A percentile compares a stretch with the other conserved stretches of the same genome.
Conservation (phyloP, 768 basidiomycete genomes). For the Xerocomellus intermedius region DNA sequence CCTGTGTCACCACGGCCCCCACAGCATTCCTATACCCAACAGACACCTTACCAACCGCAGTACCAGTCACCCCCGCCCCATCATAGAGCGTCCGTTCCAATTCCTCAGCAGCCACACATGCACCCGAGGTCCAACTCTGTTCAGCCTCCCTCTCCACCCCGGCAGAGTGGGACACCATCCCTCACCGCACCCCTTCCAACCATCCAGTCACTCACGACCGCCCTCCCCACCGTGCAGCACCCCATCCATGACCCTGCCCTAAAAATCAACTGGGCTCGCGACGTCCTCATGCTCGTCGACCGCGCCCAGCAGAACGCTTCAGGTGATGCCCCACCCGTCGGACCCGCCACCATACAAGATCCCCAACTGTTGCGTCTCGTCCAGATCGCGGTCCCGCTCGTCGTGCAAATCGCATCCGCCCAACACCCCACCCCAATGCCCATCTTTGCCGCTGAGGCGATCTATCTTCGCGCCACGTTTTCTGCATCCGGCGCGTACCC, state of each 20-base stretch:
- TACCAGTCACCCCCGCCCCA: slow-evolving; percentile 22
- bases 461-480: slow-evolving; percentile 77
- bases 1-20: slow-evolving; percentile 24
- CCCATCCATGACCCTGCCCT: slow-evolving; percentile 56
- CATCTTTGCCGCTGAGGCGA: slow-evolving; percentile 61
- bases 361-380: slow-evolving; percentile 58
- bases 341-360: slow-evolving; percentile 57
- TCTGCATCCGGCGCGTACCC: slow-evolving; percentile 72
- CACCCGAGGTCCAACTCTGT: slow-evolving; percentile 12
- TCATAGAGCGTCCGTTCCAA: slow-evolving; percentile 23
- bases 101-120: slow-evolving; percentile 20
- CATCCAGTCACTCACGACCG: slow-evolving; percentile 54
- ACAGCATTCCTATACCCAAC: slow-evolving; percentile 14
- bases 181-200: slow-evolving; percentile 71
- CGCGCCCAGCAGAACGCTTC: slow-evolving; percentile 39
- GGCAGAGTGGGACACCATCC: slow-evolving; percentile 36
- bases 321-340: slow-evolving; percentile 43
- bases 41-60: slow-evolving; percentile 22
- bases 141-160: slow-evolving; percentile 25
- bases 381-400: slow-evolving; percentile 60
- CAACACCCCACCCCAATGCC: slow-evolving; percentile 37
- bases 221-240: slow-evolving; percentile 49
- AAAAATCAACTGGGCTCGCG: slow-evolving; percentile 76
- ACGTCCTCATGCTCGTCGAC: slow-evolving; percentile 80
- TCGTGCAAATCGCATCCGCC: slow-evolving; percentile 54